A percentile compares a stretch with the other conserved stretches of the same genome.
Conservation (phyloP, 345 rosid species). For the Turritis glabra region DNA sequence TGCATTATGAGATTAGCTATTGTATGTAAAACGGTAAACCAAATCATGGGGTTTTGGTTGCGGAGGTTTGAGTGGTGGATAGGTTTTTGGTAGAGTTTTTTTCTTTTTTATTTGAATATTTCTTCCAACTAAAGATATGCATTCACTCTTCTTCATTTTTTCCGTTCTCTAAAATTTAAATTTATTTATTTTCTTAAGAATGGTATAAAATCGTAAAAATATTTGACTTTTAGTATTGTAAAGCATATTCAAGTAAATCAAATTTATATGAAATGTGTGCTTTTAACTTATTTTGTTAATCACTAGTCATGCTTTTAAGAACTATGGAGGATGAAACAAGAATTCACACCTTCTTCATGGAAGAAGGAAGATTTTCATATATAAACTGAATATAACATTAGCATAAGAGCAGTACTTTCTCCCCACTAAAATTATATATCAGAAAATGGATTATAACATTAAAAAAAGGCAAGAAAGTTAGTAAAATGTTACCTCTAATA, state of each 20-base stretch:
- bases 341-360: background rate
- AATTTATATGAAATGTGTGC: background rate
- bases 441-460: background rate
- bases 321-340: background rate
- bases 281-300: background rate
- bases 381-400: background rate
- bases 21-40: slow-evolving; percentile 24
- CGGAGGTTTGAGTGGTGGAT: slow-evolving; percentile 39
- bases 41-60: slow-evolving; percentile 44
- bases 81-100: slow-evolving; percentile 35
- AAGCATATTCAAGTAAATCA: background rate
- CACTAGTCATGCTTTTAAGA: background rate
- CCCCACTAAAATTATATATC: background rate
- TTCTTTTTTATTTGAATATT: slow-evolving; percentile 1
- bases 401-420: background rate
- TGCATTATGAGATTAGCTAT: slow-evolving; percentile 17
- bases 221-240: background rate
- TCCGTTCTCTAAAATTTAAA: background rate
- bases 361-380: background rate
- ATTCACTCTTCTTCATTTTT: background rate
- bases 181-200: background rate
- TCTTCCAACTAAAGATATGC: slow-evolving; percentile 7
- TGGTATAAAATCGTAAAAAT: background rate
- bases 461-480: background rate
- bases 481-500: slow-evolving; percentile 17